These are phyloP conservation scores for Basidiobolus meristosporus DNA, from an alignment of 371 early-diverging fungal genomes.

Conservation along the genomic window DNA sequence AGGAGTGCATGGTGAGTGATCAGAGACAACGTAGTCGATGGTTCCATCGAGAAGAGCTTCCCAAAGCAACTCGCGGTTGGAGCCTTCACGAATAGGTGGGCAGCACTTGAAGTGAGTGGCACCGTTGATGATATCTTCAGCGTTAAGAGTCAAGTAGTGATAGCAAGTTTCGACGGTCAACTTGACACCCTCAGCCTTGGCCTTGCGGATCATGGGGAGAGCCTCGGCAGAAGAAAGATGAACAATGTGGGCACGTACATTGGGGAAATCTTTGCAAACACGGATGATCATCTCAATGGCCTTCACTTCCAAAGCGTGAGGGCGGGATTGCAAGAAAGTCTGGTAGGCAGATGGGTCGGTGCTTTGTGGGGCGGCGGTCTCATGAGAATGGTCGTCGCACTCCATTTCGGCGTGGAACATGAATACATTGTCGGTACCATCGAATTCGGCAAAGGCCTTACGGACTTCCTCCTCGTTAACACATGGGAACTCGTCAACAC, in stretches of 20 bases:
- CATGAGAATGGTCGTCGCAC: constrained; percentile 10
- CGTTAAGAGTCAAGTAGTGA: constrained; percentile 49
- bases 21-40: constrained; percentile 66
- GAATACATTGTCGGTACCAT: constrained; percentile 22
- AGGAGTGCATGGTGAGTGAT: constrained; percentile 68
- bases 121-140: constrained; percentile 48
- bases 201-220: constrained; percentile 45
- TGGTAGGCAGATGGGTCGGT: constrained; percentile 26
- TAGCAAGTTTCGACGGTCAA: constrained; percentile 69
- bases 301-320: constrained; percentile 39
- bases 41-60: constrained; percentile 53
- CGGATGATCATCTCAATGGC: constrained; percentile 57
- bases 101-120: constrained; percentile 73
- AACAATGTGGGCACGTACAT: constrained; percentile 60
- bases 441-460: constrained; percentile 37
- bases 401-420: constrained; percentile 74
- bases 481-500: constrained; percentile 69
- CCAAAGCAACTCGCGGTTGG: constrained; percentile 54
- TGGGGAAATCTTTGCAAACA: constrained; percentile 38
- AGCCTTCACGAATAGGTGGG: constrained; percentile 59
- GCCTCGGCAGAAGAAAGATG: constrained; percentile 61
- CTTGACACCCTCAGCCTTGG: constrained; percentile 44
- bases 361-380: constrained; percentile 8
- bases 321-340: constrained; percentile 50
- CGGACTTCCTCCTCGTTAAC: constrained; percentile 49